Conservation (phyloP, 306 rosid species). For the cucumber (Cucumis sativus) region DNA sequence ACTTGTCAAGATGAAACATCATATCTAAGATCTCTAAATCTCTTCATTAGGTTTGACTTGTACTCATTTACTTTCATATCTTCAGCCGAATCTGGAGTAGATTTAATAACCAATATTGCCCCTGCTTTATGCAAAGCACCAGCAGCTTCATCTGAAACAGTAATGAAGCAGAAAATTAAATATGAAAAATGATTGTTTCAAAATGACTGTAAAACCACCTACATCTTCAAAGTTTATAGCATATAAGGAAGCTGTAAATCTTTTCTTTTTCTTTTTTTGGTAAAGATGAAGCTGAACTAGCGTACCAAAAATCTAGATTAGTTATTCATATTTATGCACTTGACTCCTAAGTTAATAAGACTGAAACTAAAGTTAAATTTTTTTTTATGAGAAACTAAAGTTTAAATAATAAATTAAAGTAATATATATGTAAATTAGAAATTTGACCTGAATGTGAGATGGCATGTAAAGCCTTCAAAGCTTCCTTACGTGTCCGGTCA, state of each 20-base stretch:
- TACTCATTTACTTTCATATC: constrained; percentile 42
- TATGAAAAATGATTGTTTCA: background rate
- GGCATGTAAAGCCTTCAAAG: constrained; percentile 63
- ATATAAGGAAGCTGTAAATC: background rate
- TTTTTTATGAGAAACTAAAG: background rate
- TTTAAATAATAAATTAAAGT: background rate
- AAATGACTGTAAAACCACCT: background rate
- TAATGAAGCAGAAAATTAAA: background rate
- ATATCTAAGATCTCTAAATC: constrained; percentile 59
- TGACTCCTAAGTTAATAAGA: background rate
- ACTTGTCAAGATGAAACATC: constrained; percentile 37
- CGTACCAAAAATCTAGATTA: background rate
- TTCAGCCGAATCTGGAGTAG: constrained; percentile 50
- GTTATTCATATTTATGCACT: background rate
- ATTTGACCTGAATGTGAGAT: constrained; percentile 61
- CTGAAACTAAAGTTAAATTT: background rate
- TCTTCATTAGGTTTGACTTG: constrained; percentile 51
- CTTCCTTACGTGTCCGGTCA: constrained; percentile 85
- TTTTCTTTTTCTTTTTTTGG: too few relatives aligned
- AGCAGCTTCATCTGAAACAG: constrained; percentile 48
- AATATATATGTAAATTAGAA: background rate
- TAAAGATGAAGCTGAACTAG: too few relatives aligned
- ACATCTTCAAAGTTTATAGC: background rate
- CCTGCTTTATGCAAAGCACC: constrained; percentile 67
- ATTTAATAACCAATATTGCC: constrained; percentile 45